A percentile compares a stretch with the other conserved stretches of the same genome.
Evolutionary conservation across 768 basidiomycete species (phyloP).

Genomic region (Boletales sp.): DNA sequence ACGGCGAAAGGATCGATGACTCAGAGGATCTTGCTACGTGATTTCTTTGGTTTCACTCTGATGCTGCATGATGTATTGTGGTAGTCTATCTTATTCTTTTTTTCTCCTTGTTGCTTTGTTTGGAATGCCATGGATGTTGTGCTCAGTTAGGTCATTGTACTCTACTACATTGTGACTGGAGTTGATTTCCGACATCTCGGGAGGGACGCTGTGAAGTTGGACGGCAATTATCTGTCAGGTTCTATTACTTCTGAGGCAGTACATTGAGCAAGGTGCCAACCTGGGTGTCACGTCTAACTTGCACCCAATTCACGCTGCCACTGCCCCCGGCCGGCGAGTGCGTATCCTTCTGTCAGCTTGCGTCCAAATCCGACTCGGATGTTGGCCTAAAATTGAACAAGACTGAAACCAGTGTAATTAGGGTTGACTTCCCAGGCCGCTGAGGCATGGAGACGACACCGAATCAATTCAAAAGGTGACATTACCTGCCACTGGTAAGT

Average conservation of each 20-base stretch:
- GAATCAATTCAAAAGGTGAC: neutral
- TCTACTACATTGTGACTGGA: neutral
- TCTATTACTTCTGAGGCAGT: neutral
- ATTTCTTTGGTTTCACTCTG: conserved; percentile 3
- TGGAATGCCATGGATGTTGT: conserved; percentile 29
- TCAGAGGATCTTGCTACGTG: neutral
- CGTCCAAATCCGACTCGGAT: no score
- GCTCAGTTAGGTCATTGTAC: conserved; percentile 6
- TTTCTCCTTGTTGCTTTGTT: conserved; percentile 29
- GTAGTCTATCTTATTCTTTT: conserved; percentile 30
- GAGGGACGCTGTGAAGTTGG: neutral
- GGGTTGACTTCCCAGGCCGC: no score
- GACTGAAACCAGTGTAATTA: neutral
- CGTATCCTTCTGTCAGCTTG: no score
- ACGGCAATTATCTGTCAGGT: neutral
- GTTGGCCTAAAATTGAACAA: no score
- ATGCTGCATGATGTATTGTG: conserved; percentile 26
- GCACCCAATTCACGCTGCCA: no score
- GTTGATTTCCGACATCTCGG: neutral
- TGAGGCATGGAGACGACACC: neutral
- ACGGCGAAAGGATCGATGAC: conserved; percentile 31
- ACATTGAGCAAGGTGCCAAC: no score
- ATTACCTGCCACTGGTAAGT: no score
- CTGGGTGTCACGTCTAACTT: no score
- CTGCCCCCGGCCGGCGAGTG: no score